Evolutionary conservation across 73 alveolate species (phyloP).

Genomic region (Paramecium sexaurelia): DNA sequence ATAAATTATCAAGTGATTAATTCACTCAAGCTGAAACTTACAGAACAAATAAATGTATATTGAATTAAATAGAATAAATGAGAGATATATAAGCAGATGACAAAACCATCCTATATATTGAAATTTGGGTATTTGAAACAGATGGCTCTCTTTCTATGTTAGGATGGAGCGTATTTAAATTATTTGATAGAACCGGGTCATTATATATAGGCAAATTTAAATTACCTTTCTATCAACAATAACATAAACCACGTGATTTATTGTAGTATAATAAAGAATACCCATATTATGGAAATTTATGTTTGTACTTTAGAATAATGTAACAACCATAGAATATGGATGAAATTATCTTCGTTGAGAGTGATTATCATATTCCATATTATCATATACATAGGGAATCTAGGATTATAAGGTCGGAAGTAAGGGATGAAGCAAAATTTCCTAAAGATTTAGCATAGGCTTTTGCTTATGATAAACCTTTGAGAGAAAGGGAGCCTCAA

Average conservation of each 20-base stretch:
- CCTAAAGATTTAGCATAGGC: neutral
- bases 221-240: neutral
- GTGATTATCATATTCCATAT: conserved; percentile 18
- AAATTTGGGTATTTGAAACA: conserved; percentile 18
- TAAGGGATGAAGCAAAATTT: neutral
- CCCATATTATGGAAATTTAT: conserved; percentile 32
- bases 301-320: neutral
- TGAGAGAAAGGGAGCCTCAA: conserved; percentile 51
- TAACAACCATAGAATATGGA: neutral
- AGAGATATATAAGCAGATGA: conserved; percentile 46
- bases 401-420: neutral
- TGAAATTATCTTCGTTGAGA: conserved; percentile 2
- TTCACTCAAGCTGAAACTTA: neutral
- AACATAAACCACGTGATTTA: neutral
- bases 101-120: neutral
- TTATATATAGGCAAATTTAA: conserved; percentile 1
- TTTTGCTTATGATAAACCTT: neutral
- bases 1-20: neutral
- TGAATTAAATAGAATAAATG: conserved; percentile 1
- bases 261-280: neutral
- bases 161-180: conserved; percentile 25
- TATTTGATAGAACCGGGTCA: neutral
- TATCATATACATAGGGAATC: conserved; percentile 33
- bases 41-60: conserved; percentile 15
- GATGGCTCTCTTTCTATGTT: neutral